These are phyloP conservation scores for Calocybe gangraenosa DNA, from an alignment of 768 basidiomycete genomes.

Conservation along the genomic window DNA sequence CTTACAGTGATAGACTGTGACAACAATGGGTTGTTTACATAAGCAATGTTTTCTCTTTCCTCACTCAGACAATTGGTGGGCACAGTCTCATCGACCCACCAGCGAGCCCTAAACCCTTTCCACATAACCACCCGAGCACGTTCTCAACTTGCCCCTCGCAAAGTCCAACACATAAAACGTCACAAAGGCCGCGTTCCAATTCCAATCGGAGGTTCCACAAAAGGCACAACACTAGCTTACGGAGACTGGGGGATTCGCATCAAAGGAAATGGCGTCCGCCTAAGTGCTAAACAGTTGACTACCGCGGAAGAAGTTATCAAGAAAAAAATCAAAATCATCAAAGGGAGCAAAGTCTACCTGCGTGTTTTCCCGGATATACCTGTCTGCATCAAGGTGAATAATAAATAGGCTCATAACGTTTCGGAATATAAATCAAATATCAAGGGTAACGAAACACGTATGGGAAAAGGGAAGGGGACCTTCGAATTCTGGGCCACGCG, in stretches of 20 bases:
- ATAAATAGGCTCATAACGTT: neutral
- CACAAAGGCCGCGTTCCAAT: conserved; percentile 89
- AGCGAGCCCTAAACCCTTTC: conserved; percentile 25
- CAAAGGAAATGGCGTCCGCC: conserved; percentile 72
- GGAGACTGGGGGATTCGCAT: conserved; percentile 93
- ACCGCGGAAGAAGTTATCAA: conserved; percentile 86
- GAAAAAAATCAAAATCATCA: conserved; percentile 84
- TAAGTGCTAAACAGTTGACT: conserved; percentile 87
- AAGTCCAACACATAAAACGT: conserved; percentile 80
- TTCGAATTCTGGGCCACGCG: conserved; percentile 98
- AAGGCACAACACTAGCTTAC: conserved; percentile 88
- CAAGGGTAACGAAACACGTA: conserved; percentile 96
- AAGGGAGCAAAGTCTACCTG: conserved; percentile 82
- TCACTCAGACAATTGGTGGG: conserved; percentile 28
- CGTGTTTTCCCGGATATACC: conserved; percentile 96
- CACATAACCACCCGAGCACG: conserved; percentile 42
- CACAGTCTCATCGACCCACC: conserved; percentile 17
- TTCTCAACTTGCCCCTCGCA: conserved; percentile 73
- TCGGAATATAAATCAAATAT: neutral
- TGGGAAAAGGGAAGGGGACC: conserved; percentile 98
- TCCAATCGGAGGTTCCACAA: conserved; percentile 85
- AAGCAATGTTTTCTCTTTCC: conserved; percentile 42
- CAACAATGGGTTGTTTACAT: no score
- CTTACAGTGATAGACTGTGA: no score
- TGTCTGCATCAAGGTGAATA: conserved; percentile 86